Conservation (phyloP, 768 basidiomycete genomes). For the Boletus speciosus region DNA sequence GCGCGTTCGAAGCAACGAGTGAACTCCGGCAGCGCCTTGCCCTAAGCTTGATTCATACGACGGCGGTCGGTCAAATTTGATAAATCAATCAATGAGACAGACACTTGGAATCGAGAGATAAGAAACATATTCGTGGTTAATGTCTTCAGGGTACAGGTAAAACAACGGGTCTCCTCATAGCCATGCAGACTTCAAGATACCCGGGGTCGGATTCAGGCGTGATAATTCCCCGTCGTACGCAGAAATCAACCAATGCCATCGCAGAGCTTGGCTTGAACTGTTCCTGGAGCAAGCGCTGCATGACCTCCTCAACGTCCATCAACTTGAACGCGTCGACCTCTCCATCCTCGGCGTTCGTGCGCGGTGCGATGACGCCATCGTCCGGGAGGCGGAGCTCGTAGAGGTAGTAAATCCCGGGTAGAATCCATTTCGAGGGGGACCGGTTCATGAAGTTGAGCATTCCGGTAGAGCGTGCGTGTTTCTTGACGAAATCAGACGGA, state of each 20-base stretch:
- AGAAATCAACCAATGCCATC: slow-evolving; percentile 41
- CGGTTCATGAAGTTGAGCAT: slow-evolving; percentile 41
- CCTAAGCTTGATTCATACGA: background rate
- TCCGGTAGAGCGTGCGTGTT: slow-evolving; percentile 33
- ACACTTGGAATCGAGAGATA: background rate
- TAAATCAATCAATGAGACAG: background rate
- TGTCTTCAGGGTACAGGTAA: slow-evolving; percentile 20
- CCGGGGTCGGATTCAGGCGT: slow-evolving; percentile 22
- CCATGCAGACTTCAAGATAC: slow-evolving; percentile 26
- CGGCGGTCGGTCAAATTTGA: background rate
- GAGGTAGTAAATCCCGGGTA: slow-evolving; percentile 45
- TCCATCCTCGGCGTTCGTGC: slow-evolving; percentile 37
- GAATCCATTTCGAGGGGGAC: slow-evolving; percentile 40
- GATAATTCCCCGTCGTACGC: slow-evolving; percentile 35
- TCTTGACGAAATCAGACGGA: slow-evolving; percentile 33
- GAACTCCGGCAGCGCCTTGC: background rate
- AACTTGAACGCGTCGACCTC: slow-evolving; percentile 43
- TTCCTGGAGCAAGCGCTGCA: slow-evolving; percentile 32
- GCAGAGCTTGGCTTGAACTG: slow-evolving; percentile 44
- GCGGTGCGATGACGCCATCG: slow-evolving; percentile 33
- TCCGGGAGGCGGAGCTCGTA: slow-evolving; percentile 41
- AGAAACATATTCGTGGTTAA: background rate
- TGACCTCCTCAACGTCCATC: slow-evolving; percentile 33
- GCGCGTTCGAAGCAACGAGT: background rate
- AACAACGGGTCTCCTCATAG: slow-evolving; percentile 14